Conservation (phyloP, 2,329 filamentous ascomycete species). For the Aspergillus floridensis region DNA sequence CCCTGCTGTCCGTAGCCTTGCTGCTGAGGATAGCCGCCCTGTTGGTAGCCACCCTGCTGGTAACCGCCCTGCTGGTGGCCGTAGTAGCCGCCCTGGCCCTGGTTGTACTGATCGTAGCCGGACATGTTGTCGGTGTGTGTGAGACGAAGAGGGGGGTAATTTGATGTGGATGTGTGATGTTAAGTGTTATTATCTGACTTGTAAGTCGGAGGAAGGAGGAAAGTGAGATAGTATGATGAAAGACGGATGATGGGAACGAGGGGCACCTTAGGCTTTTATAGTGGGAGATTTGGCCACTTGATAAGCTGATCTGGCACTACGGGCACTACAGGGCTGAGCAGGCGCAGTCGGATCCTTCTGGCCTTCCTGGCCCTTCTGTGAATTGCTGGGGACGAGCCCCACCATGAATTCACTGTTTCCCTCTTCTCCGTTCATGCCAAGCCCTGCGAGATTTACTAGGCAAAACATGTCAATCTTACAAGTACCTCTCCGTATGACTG, state of each 20-base stretch:
- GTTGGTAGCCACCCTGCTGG: conserved; percentile 24
- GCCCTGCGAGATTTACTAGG: conserved; percentile 1
- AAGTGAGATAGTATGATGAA: conserved; percentile 6
- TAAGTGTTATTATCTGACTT: not conserved
- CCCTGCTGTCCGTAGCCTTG: conserved; percentile 29
- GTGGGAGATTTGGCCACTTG: conserved; percentile 14
- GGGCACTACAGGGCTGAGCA: conserved; percentile 16
- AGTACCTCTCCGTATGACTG: not conserved
- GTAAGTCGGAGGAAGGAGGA: not conserved
- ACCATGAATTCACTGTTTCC: conserved; percentile 12
- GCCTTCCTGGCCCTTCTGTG: not conserved
- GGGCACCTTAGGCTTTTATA: conserved; percentile 16
- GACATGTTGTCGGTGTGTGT: conserved; percentile 15
- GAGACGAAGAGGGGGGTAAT: not conserved
- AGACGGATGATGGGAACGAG: not conserved
- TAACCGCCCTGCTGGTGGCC: conserved; percentile 27
- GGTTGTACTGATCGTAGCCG: conserved; percentile 29
- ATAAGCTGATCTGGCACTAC: conserved; percentile 13
- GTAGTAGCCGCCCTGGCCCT: conserved; percentile 26
- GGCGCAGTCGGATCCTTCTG: not conserved
- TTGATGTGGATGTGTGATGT: not conserved
- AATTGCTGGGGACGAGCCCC: conserved; percentile 2
- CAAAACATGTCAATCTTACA: conserved; percentile 5
- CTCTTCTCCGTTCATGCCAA: conserved; percentile 1
- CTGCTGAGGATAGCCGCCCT: conserved; percentile 20